Base-by-base conservation (phyloP, 768 basidiomycete genomes). In the Pleurotus ostreatus region DNA sequence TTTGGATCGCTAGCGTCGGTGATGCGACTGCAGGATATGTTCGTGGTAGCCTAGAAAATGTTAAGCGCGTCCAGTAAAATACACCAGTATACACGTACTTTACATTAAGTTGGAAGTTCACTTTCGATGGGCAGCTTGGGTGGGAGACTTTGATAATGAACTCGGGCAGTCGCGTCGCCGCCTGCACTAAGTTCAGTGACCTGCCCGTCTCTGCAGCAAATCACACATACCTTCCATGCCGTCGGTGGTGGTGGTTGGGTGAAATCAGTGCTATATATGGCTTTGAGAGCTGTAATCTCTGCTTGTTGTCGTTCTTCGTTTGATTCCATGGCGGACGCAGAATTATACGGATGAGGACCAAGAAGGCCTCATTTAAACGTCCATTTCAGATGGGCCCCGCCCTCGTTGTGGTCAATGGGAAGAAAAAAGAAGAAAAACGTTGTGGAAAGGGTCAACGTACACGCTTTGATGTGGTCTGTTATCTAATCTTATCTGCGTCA, bases 251-350 rank as follows among this genome's bases (percentile, higher is more conserved):
- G 86, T 55, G 79, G 80, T 63, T 88, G 81, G 22, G 84, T 77
- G 64, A 90, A 92, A 64, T 92, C 85, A 59, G 87, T 81, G 61
- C 78, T 86, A 72, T 88, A 93, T 59, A 93, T 94, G 58, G 89
- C 86, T 67, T 83, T 81, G 59, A 93, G 76, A 26, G 84, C 88
- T 48, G 85, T 87, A 59, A 93, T 87, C 77, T 94, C 91, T 62
- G 72, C 63, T 55, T 75, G 67, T 67, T 83, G 80, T 66, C 78
- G 76, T 75, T 89, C 86, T 74, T 85, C 83, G 57, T 80, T 77
- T 59, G 83, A 80, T 72, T 90, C 89, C 89, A 92, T 90, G 71
- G 61, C 58, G 64, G 66, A 53, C 26, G 20, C 51, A 37, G 26
- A 34, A 3, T 20, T 49, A 49, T 61, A 64, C 62, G 62, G 40